Conservation (phyloP, 768 basidiomycete genomes). For the Hydnomerulius pinastri region DNA sequence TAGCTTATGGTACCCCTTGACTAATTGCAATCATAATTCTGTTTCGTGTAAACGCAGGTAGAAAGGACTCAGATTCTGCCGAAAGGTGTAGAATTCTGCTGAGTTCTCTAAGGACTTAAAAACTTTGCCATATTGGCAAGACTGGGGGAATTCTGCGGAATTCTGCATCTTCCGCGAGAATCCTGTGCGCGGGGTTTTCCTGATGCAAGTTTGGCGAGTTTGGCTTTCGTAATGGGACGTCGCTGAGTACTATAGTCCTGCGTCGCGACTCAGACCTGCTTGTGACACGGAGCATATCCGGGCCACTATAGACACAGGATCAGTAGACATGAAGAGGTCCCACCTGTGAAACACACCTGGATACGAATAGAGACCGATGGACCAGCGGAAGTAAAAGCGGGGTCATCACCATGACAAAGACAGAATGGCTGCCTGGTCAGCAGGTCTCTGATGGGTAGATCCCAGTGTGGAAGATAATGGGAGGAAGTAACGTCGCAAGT, state of each 20-base stretch:
- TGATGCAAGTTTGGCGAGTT: conserved; percentile 72
- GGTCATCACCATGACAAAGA: conserved; percentile 53
- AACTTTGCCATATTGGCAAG: too few species aligned
- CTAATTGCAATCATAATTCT: too few species aligned
- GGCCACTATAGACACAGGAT: conserved; percentile 57
- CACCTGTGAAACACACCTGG: conserved; percentile 45
- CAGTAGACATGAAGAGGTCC: background rate
- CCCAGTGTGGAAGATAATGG: conserved; percentile 64
- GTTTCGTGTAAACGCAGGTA: too few species aligned
- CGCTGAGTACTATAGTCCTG: conserved; percentile 70
- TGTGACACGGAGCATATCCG: conserved; percentile 68
- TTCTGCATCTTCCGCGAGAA: too few species aligned
- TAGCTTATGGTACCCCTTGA: too few species aligned
- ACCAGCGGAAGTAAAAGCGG: conserved; percentile 64
- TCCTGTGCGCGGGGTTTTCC: too few species aligned
- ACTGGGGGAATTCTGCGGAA: too few species aligned
- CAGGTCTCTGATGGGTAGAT: conserved; percentile 59
- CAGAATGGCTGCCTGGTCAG: conserved; percentile 54
- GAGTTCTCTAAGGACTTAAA: too few species aligned
- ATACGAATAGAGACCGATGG: conserved; percentile 73
- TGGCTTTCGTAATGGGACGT: conserved; percentile 65
- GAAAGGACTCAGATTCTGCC: too few species aligned
- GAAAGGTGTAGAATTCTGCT: too few species aligned
- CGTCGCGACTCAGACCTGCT: conserved; percentile 72
- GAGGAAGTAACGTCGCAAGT: conserved; percentile 55